phyloP scores from a whole-genome alignment of 257 asterid species.

The Solanum sitiens region DNA sequence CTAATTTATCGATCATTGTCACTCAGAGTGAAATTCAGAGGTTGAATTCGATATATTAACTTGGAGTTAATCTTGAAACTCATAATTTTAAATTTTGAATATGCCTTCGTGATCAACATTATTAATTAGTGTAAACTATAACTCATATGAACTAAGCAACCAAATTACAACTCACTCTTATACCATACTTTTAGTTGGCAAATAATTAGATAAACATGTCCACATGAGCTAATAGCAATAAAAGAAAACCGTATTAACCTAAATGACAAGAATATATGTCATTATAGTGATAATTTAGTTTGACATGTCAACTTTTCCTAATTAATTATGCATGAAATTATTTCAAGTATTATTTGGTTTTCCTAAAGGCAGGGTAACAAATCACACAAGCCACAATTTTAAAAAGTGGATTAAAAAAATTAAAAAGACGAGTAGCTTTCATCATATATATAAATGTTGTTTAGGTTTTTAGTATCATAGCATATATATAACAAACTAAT shows the following conservation, averaged over 20 bases:
- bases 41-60: background rate
- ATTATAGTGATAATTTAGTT: background rate
- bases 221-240: background rate
- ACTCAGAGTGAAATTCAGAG: fast-evolving
- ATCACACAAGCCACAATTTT: background rate
- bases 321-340: background rate
- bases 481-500: background rate
- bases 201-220: background rate
- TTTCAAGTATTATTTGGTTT: background rate
- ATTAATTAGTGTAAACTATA: background rate
- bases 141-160: background rate
- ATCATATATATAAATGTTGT: background rate
- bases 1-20: no score
- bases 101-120: fast-evolving
- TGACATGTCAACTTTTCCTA: background rate
- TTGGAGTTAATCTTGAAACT: background rate
- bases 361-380: background rate
- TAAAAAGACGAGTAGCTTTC: background rate
- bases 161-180: background rate
- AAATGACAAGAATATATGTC: background rate
- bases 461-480: no score
- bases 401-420: background rate
- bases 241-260: background rate
- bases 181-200: background rate
- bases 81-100: background rate